Evolutionary conservation across 164 flowering plant species (phyloP), one percentile per base, ranked within the genome.

Genomic region (Umbellularia californica): DNA sequence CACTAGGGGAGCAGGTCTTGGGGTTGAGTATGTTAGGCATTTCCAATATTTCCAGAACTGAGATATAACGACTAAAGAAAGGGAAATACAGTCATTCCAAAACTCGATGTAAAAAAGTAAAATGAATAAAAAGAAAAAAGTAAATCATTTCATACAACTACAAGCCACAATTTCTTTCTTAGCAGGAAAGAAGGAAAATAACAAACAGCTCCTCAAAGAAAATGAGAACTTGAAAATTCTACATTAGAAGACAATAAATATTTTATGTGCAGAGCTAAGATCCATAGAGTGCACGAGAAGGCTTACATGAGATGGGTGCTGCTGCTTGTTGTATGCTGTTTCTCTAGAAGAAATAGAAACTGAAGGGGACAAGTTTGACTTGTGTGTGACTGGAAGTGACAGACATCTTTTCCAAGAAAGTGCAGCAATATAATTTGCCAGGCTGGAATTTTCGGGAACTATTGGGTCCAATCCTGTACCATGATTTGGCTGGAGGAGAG

Each of bases 351-450:
- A 88, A 3, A 77, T 74, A 12, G 84, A 13, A 82, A 80, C 75
- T 30, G 82, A 81, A 70, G 95, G 90, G 58, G 95, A 83, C 82
- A 86, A 73, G 63, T 80, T 77, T 55, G 90, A 72, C 60, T 85
- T 87, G 22, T 72, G 94, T 47, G 88, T 84, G 60, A 84, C 91
- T 52, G 97, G 98, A 75, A 94, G 93, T 30, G 98, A 94, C 2
- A 84, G 67, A 84, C 93, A 88, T 80, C 88, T 88, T 80, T 85
- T 74, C 94, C 94, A 86, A 52, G 83, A 65, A 41, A 81, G 67
- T 2, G 76, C 51, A 11, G 90, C 70, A 52, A 72, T 27, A 13
- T 81, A 20, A 75, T 77, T 78, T 22, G 88, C 69, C 70, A 85
- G 50, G 66, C 68, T 71, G 62, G 94, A 85, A 73, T 85, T 89